Evolutionary conservation across 2,329 filamentous ascomycete species (phyloP), one percentile per base, ranked within the genome.

Genomic region (Ceratocystis albifundus): DNA sequence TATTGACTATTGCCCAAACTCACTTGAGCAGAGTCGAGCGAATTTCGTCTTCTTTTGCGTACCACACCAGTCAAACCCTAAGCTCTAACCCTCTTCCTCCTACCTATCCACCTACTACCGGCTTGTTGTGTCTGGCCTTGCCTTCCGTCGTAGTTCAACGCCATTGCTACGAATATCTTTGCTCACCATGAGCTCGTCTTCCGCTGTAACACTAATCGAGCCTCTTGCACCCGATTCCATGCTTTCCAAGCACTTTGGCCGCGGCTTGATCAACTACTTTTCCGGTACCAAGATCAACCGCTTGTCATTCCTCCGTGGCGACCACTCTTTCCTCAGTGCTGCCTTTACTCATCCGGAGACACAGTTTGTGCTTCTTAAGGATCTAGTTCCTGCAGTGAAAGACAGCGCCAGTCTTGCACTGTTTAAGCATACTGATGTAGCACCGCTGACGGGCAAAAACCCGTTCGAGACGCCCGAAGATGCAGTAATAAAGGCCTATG

Each of bases 261-360:
- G 83, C 70, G 89, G 93, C 76, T 80, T 89, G 69, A 82, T 87
- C 73, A 94, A 93, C 76, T 94, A 94, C 82, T 94, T 92, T 76
- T 85, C 88, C 62, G 88, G 89, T 70, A 87, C 84, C 65, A 88
- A 86, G 5, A 76, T 93, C 67, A 93, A 94, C 77, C 85, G 89
- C 59, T 82, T 92, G 61, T 89, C 88, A 17, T 94, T 93, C 76
- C 79, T 94, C 30, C 86, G 89, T 59, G 76, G 80, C 57, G 87
- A 93, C 74, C 79, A 86, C 70, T 74, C 74, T n/a, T 94, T 93
- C 73, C 81, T 94, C 64, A 80, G 80, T 41, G 76, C 80, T 30
- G 89, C 89, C 3, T 83, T 90, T 69, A 77, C 78, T 20, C 85
- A 88, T 73, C 83, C 86, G 0, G 79, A 80, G 10, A 81, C 89